Conservation (phyloP, 345 rosid species). For the Pugionium dolabratum region DNA sequence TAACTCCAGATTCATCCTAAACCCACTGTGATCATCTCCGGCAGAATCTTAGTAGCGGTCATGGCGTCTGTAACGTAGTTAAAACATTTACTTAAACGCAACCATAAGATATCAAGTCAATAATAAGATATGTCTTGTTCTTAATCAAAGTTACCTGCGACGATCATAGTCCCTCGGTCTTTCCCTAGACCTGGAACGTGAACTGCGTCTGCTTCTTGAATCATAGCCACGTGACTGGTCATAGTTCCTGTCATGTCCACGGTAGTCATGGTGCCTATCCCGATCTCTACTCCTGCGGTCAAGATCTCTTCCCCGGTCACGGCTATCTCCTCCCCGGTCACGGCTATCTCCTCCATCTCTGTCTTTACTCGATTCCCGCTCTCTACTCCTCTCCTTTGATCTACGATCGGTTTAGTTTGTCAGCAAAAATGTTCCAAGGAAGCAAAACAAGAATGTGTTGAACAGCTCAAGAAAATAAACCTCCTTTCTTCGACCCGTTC, state of each 20-base stretch:
- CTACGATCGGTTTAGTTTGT: slow-evolving; percentile 41
- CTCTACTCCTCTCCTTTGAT: slow-evolving; percentile 75
- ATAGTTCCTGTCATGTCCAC: slow-evolving; percentile 50
- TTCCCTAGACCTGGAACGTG: slow-evolving; percentile 85
- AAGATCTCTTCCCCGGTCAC: slow-evolving; percentile 78
- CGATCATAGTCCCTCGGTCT: slow-evolving; percentile 79
- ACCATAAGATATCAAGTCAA: neutral
- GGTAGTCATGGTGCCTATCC: slow-evolving; percentile 74
- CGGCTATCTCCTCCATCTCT: slow-evolving; percentile 65
- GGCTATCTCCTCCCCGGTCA: slow-evolving; percentile 72
- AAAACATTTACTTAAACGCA: slow-evolving; percentile 2
- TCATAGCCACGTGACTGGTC: slow-evolving; percentile 79
- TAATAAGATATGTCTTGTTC: neutral
- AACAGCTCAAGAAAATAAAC: slow-evolving; percentile 23
- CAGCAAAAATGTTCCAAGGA: neutral
- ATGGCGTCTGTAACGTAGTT: slow-evolving; percentile 35
- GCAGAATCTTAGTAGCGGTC: slow-evolving; percentile 39
- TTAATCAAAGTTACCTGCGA: slow-evolving; percentile 56
- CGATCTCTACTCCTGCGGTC: slow-evolving; percentile 88
- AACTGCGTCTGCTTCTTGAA: slow-evolving; percentile 71
- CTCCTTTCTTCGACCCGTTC: slow-evolving; percentile 55
- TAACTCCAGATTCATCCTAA: slow-evolving; percentile 21
- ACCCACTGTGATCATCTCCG: slow-evolving; percentile 13
- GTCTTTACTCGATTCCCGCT: slow-evolving; percentile 71
- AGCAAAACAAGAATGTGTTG: slow-evolving; percentile 1